Evolutionary conservation across 176 grass and related monocot species (phyloP).

Genomic region (Cenchrus purpureus): DNA sequence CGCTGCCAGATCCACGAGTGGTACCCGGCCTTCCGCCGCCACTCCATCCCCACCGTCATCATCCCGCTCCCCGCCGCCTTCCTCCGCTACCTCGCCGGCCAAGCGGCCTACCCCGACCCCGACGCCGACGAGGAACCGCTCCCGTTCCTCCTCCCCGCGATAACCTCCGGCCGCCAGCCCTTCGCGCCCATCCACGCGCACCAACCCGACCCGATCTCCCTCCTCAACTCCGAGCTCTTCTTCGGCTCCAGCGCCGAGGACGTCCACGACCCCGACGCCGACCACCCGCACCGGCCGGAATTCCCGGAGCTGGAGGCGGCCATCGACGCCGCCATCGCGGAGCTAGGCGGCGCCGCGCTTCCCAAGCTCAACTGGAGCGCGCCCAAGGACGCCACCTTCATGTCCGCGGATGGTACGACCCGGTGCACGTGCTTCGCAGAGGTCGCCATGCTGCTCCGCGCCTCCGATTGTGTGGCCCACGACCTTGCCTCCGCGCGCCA

Average conservation of each 20-base stretch:
- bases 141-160: slow-evolving; percentile 64
- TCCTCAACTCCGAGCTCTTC: slow-evolving; percentile 47
- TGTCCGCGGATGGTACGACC: slow-evolving; percentile 63
- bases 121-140: background rate
- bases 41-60: slow-evolving; percentile 69
- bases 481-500: slow-evolving; percentile 51
- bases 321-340: slow-evolving; percentile 63
- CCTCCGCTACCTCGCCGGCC: slow-evolving; percentile 68
- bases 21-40: slow-evolving; percentile 62
- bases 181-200: slow-evolving; percentile 48
- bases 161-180: slow-evolving; percentile 45
- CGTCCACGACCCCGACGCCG: slow-evolving; percentile 30
- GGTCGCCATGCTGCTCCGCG: slow-evolving; percentile 74
- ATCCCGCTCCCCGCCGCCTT: slow-evolving; percentile 61
- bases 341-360: slow-evolving; percentile 65
- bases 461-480: slow-evolving; percentile 75
- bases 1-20: slow-evolving; percentile 78
- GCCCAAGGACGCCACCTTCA: slow-evolving; percentile 86
- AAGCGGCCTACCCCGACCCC: slow-evolving; percentile 29
- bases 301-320: slow-evolving; percentile 84
- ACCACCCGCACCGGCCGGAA: slow-evolving; percentile 34
- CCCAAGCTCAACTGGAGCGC: slow-evolving; percentile 93
- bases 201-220: slow-evolving; percentile 64
- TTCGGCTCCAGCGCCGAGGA: slow-evolving; percentile 37
- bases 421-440: slow-evolving; percentile 75